A percentile compares a stretch with the other conserved stretches of the same genome.
Evolutionary conservation across 176 grass and related monocot genomes (phyloP).

Genomic region (Carex parvula): DNA sequence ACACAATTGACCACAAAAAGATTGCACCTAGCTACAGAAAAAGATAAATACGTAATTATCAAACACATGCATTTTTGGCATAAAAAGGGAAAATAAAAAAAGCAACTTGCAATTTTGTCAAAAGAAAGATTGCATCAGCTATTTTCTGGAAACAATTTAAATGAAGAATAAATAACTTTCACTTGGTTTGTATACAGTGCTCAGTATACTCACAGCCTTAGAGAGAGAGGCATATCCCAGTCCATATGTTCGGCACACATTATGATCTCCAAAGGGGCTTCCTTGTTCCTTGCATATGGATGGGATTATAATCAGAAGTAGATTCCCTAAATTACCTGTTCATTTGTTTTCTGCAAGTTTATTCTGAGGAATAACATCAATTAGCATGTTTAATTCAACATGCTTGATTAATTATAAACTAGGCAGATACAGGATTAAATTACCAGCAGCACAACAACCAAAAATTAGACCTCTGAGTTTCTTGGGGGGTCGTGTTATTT

Average conservation of each 20-base stretch:
- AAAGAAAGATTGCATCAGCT: neutral
- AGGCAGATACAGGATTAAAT: neutral
- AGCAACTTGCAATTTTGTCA: neutral
- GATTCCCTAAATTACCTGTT: slow-evolving; percentile 73
- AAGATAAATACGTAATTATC: neutral
- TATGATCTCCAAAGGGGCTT: slow-evolving; percentile 67
- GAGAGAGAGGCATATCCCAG: slow-evolving; percentile 80
- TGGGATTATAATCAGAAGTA: slow-evolving; percentile 85
- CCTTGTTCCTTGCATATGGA: slow-evolving; percentile 88
- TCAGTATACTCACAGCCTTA: slow-evolving; percentile 49
- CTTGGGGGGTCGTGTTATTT: slow-evolving; percentile 49
- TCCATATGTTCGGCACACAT: slow-evolving; percentile 52
- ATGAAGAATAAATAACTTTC: neutral
- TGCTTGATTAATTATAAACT: neutral
- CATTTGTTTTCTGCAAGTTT: neutral
- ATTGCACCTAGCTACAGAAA: slow-evolving; percentile 66
- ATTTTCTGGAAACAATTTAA: neutral
- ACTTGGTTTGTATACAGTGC: neutral
- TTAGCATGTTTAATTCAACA: neutral
- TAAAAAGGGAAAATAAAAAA: slow-evolving; percentile 16
- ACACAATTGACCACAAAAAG: slow-evolving; percentile 65
- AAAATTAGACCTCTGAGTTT: slow-evolving; percentile 69
- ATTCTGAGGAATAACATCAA: slow-evolving; percentile 1
- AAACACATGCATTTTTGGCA: neutral
- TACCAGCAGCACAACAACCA: slow-evolving; percentile 87